Evolutionary conservation across 176 grass and related monocot genomes (phyloP).

Genomic region (Themeda triandra): DNA sequence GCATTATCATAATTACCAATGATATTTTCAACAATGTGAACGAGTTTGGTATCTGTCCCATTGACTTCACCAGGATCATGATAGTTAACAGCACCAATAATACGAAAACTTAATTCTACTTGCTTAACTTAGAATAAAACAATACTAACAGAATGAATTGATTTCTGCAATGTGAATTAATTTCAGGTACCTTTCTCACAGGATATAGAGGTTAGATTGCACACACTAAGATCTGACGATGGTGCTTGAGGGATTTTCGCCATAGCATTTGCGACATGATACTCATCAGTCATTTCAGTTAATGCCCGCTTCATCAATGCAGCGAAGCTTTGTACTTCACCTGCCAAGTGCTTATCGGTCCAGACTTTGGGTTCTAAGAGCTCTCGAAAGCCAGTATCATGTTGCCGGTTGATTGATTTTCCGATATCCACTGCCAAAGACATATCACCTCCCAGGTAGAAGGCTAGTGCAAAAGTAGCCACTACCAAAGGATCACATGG

Average conservation of each 20-base stretch:
- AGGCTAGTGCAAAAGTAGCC: constrained; percentile 74
- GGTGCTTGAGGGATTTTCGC: constrained; percentile 79
- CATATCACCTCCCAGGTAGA: constrained; percentile 89
- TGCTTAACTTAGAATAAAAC: not conserved
- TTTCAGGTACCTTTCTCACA: not conserved
- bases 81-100: not conserved
- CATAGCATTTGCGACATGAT: constrained; percentile 72
- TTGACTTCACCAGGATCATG: not conserved
- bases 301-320: constrained; percentile 46
- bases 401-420: constrained; percentile 53
- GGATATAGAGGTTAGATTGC: not conserved
- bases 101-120: not conserved
- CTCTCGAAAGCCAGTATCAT: constrained; percentile 60
- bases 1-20: not conserved
- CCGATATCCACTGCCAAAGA: constrained; percentile 64
- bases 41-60: not conserved
- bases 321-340: constrained; percentile 49
- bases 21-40: not conserved
- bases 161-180: not conserved
- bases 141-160: not conserved
- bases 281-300: constrained; percentile 72
- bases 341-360: constrained; percentile 51
- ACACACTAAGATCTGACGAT: constrained; percentile 55
- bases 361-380: constrained; percentile 49
- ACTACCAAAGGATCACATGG: constrained; percentile 71